Evolutionary conservation across 2,329 filamentous ascomycete species (phyloP).

Genomic region (Curvularia sp.): DNA sequence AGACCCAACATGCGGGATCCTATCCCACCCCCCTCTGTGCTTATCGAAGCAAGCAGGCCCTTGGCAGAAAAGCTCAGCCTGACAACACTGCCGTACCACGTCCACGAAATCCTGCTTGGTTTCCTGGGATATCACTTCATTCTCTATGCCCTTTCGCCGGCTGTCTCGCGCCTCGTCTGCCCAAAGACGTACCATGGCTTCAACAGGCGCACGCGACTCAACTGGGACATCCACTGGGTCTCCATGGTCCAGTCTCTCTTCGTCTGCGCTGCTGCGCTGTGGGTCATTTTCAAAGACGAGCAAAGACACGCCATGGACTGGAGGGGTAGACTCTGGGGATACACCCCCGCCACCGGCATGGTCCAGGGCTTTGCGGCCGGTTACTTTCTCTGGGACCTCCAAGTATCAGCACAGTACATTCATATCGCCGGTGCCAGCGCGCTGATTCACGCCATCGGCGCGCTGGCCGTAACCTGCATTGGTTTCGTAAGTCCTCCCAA

Average conservation of each 20-base stretch:
- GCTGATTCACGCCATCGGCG: conserved; percentile 76
- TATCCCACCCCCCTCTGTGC: conserved; percentile 67
- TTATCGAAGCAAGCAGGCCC: conserved; percentile 65
- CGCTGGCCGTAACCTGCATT: conserved; percentile 74
- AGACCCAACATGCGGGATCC: conserved; percentile 70
- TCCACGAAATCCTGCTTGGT: conserved; percentile 75
- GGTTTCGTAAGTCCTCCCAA: conserved; percentile 70
- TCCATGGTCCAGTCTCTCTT: conserved; percentile 76
- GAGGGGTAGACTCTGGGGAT: conserved; percentile 77
- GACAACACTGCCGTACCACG: conserved; percentile 74
- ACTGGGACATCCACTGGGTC: conserved; percentile 88
- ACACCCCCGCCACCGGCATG: conserved; percentile 75
- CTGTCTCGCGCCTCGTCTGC: conserved; percentile 67
- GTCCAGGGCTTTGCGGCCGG: conserved; percentile 78
- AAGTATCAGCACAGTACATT: conserved; percentile 71
- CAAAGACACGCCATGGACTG: conserved; percentile 72
- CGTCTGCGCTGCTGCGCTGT: conserved; percentile 74
- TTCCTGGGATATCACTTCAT: conserved; percentile 73
- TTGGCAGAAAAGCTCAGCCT: conserved; percentile 68
- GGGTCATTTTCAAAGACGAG: conserved; percentile 69
- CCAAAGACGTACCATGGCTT: conserved; percentile 68
- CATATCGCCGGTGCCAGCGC: conserved; percentile 76
- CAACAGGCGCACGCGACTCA: conserved; percentile 69
- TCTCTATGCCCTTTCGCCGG: conserved; percentile 70
- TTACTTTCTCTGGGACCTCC: conserved; percentile 84